Percentiles rank a stretch among this genome's conserved stretches.
phyloP scores from a whole-genome alignment of 768 basidiomycete genomes.

The Boletus sp. region DNA sequence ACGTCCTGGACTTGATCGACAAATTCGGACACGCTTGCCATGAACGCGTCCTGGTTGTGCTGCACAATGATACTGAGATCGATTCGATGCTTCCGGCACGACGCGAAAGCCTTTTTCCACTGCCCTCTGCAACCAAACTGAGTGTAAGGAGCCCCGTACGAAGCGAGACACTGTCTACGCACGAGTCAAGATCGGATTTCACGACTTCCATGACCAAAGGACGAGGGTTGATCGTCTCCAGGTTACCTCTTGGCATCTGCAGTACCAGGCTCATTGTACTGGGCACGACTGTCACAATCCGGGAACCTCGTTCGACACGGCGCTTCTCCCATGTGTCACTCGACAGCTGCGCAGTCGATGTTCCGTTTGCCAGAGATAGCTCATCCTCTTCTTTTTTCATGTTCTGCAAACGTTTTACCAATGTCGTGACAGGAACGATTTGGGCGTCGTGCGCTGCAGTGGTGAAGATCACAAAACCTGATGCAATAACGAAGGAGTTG shows the following conservation, averaged over 20 bases:
- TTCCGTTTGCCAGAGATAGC: constrained; percentile 28
- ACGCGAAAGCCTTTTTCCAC: constrained; percentile 85
- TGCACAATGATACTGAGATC: constrained; percentile 89
- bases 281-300: constrained; percentile 85
- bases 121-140: constrained; percentile 45
- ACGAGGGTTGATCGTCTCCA: constrained; percentile 93
- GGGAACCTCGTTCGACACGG: constrained; percentile 83
- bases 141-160: background rate
- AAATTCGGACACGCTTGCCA: constrained; percentile 58
- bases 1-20: constrained; percentile 85
- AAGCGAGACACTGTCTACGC: background rate
- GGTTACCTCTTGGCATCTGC: constrained; percentile 96
- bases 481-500: constrained; percentile 71
- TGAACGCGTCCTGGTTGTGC: constrained; percentile 66
- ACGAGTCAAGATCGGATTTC: constrained; percentile 68
- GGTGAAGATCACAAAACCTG: constrained; percentile 80
- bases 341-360: constrained; percentile 3
- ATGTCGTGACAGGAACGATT: constrained; percentile 50
- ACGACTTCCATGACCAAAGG: constrained; percentile 88
- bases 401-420: constrained; percentile 11
- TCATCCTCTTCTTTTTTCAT: constrained; percentile 15
- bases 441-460: constrained; percentile 77
- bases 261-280: constrained; percentile 86
- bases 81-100: constrained; percentile 90
- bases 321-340: constrained; percentile 59